Percentiles rank a stretch among this genome's conserved stretches.
These are phyloP conservation scores for Clathrospora elynae DNA, from an alignment of 2,329 filamentous ascomycete genomes.

Conservation along the genomic window DNA sequence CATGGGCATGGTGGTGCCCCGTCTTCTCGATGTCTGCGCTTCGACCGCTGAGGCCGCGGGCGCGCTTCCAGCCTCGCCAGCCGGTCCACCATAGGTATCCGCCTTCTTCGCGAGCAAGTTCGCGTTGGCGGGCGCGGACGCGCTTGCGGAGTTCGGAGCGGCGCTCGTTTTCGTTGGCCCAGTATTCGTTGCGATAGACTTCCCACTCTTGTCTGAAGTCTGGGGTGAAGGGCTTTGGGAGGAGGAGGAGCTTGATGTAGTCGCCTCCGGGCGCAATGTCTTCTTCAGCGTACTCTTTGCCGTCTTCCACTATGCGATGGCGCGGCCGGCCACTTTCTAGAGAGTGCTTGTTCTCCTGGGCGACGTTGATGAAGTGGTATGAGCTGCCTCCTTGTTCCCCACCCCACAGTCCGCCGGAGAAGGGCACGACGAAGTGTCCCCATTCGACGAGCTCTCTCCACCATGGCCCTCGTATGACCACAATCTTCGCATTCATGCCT, in stretches of 20 bases:
- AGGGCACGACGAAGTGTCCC: conserved; percentile 77
- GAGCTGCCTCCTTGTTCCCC: conserved; percentile 64
- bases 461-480: conserved; percentile 82
- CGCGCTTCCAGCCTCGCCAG: conserved; percentile 61
- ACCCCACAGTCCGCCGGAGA: conserved; percentile 54
- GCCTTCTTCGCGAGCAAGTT: conserved; percentile 69
- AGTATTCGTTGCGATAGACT: conserved; percentile 89
- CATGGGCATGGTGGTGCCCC: conserved; percentile 19
- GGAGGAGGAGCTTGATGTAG: conserved; percentile 84
- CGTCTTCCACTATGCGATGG: conserved; percentile 59
- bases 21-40: conserved; percentile 41
- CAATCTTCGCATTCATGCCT: conserved; percentile 94
- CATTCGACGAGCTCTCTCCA: conserved; percentile 78
- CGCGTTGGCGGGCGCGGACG: conserved; percentile 69
- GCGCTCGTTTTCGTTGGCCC: conserved; percentile 94
- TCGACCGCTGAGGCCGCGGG: conserved; percentile 34
- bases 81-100: conserved; percentile 88
- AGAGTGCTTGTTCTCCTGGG: conserved; percentile 39
- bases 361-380: conserved; percentile 77
- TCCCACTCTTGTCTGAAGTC: conserved; percentile 98
- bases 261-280: conserved; percentile 89
- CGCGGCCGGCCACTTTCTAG: conserved; percentile 32
- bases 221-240: conserved; percentile 93
- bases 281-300: conserved; percentile 73
- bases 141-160: conserved; percentile 73